phyloP scores from a whole-genome alignment of 1,284 basidiomycete genomes.

The Cutaneotrichosporon sp. region DNA sequence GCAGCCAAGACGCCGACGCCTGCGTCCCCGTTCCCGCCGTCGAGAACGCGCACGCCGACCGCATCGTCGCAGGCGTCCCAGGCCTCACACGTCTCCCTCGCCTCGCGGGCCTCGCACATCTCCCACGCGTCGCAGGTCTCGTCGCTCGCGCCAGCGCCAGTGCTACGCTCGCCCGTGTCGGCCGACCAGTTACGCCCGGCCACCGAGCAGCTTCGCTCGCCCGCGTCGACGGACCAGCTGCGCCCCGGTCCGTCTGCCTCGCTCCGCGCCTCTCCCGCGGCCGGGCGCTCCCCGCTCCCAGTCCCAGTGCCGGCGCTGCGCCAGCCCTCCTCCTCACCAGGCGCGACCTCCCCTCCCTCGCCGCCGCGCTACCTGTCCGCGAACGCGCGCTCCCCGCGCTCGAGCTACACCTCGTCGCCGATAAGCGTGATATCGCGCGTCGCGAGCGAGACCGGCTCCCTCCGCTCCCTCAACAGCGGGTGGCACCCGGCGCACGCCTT shows the following conservation, averaged over 20 bases:
- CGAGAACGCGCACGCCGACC: neutral
- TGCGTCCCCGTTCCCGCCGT: neutral
- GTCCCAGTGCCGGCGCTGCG: neutral
- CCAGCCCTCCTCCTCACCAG: neutral
- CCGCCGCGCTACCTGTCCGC: neutral
- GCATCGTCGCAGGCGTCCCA: neutral
- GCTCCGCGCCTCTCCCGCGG: neutral
- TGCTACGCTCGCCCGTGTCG: neutral
- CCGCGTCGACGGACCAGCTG: neutral
- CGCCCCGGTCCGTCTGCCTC: no score
- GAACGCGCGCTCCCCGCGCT: neutral
- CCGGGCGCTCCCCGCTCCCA: neutral
- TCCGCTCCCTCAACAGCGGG: constrained; percentile 5
- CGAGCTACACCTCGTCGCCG: neutral
- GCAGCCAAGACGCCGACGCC: constrained; percentile 1
- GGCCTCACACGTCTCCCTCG: neutral
- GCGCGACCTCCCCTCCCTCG: neutral
- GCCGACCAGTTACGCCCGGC: neutral
- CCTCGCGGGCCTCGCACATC: neutral
- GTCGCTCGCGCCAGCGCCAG: neutral
- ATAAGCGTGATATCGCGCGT: constrained; percentile 8
- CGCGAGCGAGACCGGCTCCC: constrained; percentile 13
- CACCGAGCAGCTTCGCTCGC: neutral
- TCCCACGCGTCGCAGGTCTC: neutral
- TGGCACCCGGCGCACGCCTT: constrained; percentile 47